These are phyloP conservation scores for Immersiella caudata DNA, from an alignment of 495 filamentous ascomycete species.

Conservation along the genomic window DNA sequence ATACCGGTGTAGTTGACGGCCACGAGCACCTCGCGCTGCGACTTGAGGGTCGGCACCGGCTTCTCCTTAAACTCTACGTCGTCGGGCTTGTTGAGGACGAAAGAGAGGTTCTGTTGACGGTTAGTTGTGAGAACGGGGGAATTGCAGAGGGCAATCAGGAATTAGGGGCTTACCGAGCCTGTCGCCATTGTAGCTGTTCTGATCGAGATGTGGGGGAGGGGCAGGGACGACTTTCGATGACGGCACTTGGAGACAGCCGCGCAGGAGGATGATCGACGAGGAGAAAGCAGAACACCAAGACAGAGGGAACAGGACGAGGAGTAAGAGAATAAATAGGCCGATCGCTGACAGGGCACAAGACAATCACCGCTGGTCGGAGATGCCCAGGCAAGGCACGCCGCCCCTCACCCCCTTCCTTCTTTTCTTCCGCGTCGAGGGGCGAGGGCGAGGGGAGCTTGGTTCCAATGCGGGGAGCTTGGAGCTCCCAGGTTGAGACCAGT, in stretches of 20 bases:
- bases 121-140: constrained; percentile 10
- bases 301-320: constrained; percentile 4
- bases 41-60: constrained; percentile 68
- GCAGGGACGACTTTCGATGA: constrained; percentile 3
- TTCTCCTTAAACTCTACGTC: constrained; percentile 75
- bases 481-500: background rate
- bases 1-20: constrained; percentile 87
- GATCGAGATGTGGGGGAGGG: constrained; percentile 14
- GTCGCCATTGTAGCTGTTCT: constrained; percentile 29
- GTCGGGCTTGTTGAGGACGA: constrained; percentile 74
- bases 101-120: constrained; percentile 76
- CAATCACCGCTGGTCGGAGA: constrained; percentile 34
- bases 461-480: constrained; percentile 25
- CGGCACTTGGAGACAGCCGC: constrained; percentile 3
- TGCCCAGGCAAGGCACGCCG: background rate
- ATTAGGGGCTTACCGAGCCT: constrained; percentile 31
- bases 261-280: constrained; percentile 19
- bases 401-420: constrained; percentile 5
- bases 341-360: background rate
- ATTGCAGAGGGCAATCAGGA: background rate
- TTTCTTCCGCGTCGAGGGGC: constrained; percentile 8
- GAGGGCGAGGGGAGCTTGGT: constrained; percentile 14
- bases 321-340: constrained; percentile 18
- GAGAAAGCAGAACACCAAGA: constrained; percentile 9
- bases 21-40: constrained; percentile 75